Base-by-base conservation (phyloP, 805 yeast species). In the Millerozyma miso region DNA sequence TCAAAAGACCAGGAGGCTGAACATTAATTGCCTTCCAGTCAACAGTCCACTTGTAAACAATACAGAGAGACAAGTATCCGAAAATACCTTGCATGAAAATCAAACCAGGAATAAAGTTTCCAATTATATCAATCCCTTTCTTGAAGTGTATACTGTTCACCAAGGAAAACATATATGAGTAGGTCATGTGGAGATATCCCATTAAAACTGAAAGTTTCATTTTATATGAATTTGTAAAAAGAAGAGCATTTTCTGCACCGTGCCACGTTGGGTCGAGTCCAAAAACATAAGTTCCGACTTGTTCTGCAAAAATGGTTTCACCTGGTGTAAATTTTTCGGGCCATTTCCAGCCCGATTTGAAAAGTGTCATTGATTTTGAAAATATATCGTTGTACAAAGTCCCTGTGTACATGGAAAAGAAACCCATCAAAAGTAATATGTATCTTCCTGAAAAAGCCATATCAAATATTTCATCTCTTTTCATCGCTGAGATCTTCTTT, bases 201-300 rank as follows among this genome's bases (percentile, higher is more conserved):
- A 93, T 85, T 52, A 93, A 73, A 44, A 93, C 84, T 2, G 98
- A 89, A 47, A 93, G 73, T 65, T 93, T 93, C 99, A 93, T 93
- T 74, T 93, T 93, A 71, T 88, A 93, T 2, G 98, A 90, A 70
- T 93, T 93, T 39, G 96, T 79, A 67, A 93, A 93, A 45, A 95
- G 67, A 55, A 93, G 74, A 40, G 83, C 82, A 68, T 93, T 93
- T 53, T 93, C 99, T 33, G 98, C 77, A 14, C 97, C 97, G 64
- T 93, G 99, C 99, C 99, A 93, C 8, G 84, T 86, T 50, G 84
- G 86, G 66, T 93, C 99, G 40, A 93, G 66, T 40, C 99, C 99
- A 59, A 93, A 70, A 4, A 83, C 69, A 59, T 93, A 93, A 10
- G 80, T 80, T 6, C 91, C 88, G 12, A 72, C 72, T 53, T 77